Base-by-base conservation (phyloP, 2,329 filamentous ascomycete genomes). In the Colletotrichum sidae region DNA sequence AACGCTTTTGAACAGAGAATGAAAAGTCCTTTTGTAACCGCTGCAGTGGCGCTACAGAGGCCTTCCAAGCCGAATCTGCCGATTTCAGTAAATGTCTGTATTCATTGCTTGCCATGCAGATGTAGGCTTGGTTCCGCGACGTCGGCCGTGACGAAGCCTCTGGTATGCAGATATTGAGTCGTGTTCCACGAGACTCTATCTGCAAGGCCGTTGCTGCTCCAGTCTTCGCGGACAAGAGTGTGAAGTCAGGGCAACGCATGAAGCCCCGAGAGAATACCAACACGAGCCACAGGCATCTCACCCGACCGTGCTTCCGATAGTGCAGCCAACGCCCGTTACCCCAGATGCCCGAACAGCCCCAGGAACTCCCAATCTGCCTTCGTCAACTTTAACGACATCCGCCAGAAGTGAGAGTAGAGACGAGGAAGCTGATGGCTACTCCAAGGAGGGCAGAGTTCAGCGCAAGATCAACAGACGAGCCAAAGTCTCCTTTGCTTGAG, bases 401-500 rank as follows among this genome's bases (percentile, higher is more conserved):
- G 38, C 25, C 2, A 34, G 38, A 8, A 51, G 51, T 10, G 45
- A 51, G 2, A 45, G 38, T 15, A 55, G 33, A 2, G 37, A 61
- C 0, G 52, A 50, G 33, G 8, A 37, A 33, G 4, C 11, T 2
- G 38, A 42, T 8, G 11, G 37, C 34, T 59, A 51, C 11, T 38
- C 12, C 37, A 45, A 55, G 12, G 38, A 61, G 9, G 11, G 15
- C 15, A 17, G 33, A 7, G 25, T 38, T 5, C 33, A 44, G 0
- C 44, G 33, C 1, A 38, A 42, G 0, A n/a, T 56, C 0, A 25
- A 50, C 33, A 2, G 45, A 12, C n/a, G 45, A 11, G 59, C 59
- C 0, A 51, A 37, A 4, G 77, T 83, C 64, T 81, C 80, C 3
- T 73, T 74, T n/a, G 75, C 70, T 8, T 81, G 83, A 67, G 72